Evolutionary conservation across 805 yeast genomes (phyloP).

Genomic region (Danielia oregonensis): DNA sequence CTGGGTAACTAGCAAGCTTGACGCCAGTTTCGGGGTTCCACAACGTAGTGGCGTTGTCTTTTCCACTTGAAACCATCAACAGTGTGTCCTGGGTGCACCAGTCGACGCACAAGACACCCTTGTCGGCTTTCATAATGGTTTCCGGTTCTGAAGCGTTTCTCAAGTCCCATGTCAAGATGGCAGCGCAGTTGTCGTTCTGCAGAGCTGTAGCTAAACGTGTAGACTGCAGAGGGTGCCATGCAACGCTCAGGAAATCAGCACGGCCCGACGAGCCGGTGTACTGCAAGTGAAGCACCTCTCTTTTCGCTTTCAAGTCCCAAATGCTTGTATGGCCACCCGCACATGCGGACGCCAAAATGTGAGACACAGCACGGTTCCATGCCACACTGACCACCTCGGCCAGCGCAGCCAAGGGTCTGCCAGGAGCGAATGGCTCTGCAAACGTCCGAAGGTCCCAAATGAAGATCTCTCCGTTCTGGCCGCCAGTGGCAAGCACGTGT

Average conservation of each 20-base stretch:
- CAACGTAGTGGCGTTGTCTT: slow-evolving; percentile 79
- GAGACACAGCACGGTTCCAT: slow-evolving; percentile 82
- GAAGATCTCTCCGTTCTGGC: slow-evolving; percentile 81
- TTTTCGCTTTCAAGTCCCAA: slow-evolving; percentile 87
- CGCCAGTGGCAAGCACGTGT: slow-evolving; percentile 80
- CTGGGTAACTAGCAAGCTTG: slow-evolving; percentile 81
- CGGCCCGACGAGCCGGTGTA: slow-evolving; percentile 58
- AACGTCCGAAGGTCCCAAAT: slow-evolving; percentile 83
- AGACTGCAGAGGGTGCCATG: slow-evolving; percentile 91
- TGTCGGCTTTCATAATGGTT: slow-evolving; percentile 62
- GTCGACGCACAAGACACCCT: slow-evolving; percentile 85
- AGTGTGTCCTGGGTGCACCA: slow-evolving; percentile 87
- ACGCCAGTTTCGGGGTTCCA: slow-evolving; percentile 86
- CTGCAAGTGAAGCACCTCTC: slow-evolving; percentile 83
- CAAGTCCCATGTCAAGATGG: slow-evolving; percentile 88
- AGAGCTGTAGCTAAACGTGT: slow-evolving; percentile 88
- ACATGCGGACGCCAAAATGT: slow-evolving; percentile 89
- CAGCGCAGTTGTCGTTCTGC: slow-evolving; percentile 74
- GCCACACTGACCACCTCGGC: slow-evolving; percentile 79
- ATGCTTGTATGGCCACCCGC: slow-evolving; percentile 82
- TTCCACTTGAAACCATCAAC: slow-evolving; percentile 83
- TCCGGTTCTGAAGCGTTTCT: slow-evolving; percentile 93
- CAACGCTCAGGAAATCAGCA: slow-evolving; percentile 74
- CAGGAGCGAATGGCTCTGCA: slow-evolving; percentile 62
- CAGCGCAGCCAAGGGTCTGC: slow-evolving; percentile 71